Evolutionary conservation across 495 filamentous ascomycete genomes (phyloP).

Genomic region (Lasiosphaeris hirsuta): DNA sequence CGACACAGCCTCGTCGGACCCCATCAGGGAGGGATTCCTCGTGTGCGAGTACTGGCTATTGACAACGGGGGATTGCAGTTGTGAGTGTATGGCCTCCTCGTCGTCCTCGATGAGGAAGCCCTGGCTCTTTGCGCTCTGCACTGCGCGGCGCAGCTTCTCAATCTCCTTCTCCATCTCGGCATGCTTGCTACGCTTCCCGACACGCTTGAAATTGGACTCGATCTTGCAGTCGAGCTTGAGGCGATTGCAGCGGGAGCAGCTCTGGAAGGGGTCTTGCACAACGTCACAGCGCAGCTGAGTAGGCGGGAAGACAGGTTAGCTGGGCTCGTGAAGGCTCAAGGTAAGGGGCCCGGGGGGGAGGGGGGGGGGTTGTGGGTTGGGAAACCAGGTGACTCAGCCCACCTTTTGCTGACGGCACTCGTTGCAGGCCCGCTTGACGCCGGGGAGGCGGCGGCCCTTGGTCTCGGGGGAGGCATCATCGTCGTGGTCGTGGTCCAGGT

Average conservation of each 20-base stretch:
- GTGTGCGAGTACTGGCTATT: conserved; percentile 55
- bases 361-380: conserved; percentile 8
- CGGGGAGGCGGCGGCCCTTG: conserved; percentile 45
- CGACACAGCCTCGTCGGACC: conserved; percentile 79
- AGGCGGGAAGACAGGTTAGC: neutral
- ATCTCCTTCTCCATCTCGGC: conserved; percentile 92
- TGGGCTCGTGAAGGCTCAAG: conserved; percentile 9
- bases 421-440: conserved; percentile 87
- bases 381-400: conserved; percentile 36
- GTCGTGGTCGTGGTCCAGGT: conserved; percentile 68
- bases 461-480: conserved; percentile 38
- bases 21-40: conserved; percentile 62
- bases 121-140: conserved; percentile 47
- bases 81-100: conserved; percentile 42
- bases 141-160: conserved; percentile 49
- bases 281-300: conserved; percentile 80
- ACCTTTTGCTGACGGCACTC: conserved; percentile 94
- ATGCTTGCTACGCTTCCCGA: conserved; percentile 86
- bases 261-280: conserved; percentile 74
- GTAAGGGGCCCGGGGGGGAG: conserved; percentile 1
- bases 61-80: conserved; percentile 54
- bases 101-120: conserved; percentile 52
- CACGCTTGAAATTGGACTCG: conserved; percentile 88
- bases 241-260: conserved; percentile 80
- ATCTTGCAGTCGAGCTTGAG: conserved; percentile 87